Evolutionary conservation across 2,329 filamentous ascomycete genomes (phyloP).

Genomic region (Colletotrichum limetticola): DNA sequence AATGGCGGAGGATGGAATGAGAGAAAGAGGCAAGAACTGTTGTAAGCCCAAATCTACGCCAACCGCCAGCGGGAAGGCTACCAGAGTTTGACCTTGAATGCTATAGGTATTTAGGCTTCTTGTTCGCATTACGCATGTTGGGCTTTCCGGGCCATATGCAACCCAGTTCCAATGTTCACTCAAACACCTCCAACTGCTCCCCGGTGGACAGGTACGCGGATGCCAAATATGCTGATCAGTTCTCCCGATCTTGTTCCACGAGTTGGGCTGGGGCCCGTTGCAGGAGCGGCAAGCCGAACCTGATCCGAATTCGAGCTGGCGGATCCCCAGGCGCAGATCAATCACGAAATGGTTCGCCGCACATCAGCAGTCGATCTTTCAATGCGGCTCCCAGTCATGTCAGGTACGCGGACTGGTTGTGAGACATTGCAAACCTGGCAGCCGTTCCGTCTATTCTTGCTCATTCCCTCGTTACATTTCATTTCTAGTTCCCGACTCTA

Average conservation of each 20-base stretch:
- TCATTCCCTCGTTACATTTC: background rate
- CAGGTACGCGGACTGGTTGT: background rate
- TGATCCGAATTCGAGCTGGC: slow-evolving; percentile 5
- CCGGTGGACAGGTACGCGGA: background rate
- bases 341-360: slow-evolving; percentile 1
- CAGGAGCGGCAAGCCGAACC: background rate
- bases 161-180: background rate
- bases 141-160: background rate
- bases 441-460: background rate
- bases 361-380: slow-evolving; percentile 10
- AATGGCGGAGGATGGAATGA: background rate
- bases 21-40: background rate
- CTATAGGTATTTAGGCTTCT: background rate
- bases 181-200: background rate
- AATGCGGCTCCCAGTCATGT: background rate
- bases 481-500: background rate
- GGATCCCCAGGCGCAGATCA: slow-evolving; percentile 17
- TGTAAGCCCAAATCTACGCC: background rate
- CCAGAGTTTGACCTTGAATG: background rate
- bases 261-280: background rate
- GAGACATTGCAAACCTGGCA: background rate
- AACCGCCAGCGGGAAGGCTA: background rate
- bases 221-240: background rate
- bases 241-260: background rate
- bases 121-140: background rate